Conservation (phyloP, 306 rosid genomes). For the Acacia confusa region DNA sequence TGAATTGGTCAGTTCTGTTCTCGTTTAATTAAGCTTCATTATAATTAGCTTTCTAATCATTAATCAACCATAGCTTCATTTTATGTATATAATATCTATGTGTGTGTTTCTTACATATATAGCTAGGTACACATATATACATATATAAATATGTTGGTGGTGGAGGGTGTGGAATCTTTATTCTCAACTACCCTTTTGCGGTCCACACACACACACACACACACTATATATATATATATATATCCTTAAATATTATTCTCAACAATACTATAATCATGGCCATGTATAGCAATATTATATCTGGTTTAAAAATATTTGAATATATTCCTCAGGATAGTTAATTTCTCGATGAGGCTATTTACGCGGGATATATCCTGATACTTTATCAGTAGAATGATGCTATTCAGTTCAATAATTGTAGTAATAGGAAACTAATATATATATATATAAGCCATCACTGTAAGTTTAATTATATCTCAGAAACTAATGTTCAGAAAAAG, state of each 20-base stretch:
- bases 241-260: background rate
- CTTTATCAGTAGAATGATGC: background rate
- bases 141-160: background rate
- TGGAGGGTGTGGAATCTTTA: slow-evolving; percentile 17
- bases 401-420: background rate
- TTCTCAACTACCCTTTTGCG: slow-evolving; percentile 28
- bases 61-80: slow-evolving; percentile 23
- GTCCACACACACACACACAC: slow-evolving; percentile 12
- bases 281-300: background rate
- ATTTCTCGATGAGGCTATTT: background rate
- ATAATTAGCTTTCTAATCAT: background rate
- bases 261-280: background rate
- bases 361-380: background rate
- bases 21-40: background rate
- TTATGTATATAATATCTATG: slow-evolving; percentile 13
- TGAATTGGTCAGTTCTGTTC: slow-evolving; percentile 40
- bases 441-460: background rate
- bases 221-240: no score
- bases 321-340: slow-evolving; percentile 1
- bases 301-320: slow-evolving; percentile 1
- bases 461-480: background rate
- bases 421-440: background rate
- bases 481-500: no score
- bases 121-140: background rate
- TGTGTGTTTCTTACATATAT: background rate